phyloP scores from a whole-genome alignment of 2,329 filamentous ascomycete species.

The Penicillium psychrosexuale region DNA sequence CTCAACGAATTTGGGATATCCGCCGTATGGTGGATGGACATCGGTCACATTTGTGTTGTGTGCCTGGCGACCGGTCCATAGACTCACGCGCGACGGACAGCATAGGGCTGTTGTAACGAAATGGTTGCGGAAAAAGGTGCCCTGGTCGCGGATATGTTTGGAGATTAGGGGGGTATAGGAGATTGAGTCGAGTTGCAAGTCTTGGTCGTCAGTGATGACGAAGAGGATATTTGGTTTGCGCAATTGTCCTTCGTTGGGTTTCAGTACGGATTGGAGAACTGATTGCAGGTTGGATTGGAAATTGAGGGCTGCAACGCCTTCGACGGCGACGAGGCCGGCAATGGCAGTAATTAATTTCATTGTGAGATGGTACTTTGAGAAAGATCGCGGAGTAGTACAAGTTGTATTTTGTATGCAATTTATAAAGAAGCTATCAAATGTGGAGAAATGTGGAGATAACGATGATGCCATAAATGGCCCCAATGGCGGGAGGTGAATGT shows the following conservation, averaged over 20 bases:
- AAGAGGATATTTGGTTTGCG: conserved; percentile 59
- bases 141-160: conserved; percentile 56
- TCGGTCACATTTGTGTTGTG: conserved; percentile 71
- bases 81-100: conserved; percentile 63
- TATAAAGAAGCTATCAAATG: too few species aligned
- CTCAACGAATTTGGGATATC: conserved; percentile 52
- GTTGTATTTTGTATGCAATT: too few species aligned
- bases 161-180: conserved; percentile 59
- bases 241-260: conserved; percentile 1
- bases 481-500: too few species aligned
- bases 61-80: conserved; percentile 64
- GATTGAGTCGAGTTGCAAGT: conserved; percentile 59
- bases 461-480: too few species aligned
- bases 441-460: too few species aligned
- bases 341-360: conserved; percentile 22
- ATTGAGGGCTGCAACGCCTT: conserved; percentile 8
- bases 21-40: conserved; percentile 51
- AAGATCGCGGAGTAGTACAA: not conserved
- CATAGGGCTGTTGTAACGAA: conserved; percentile 66
- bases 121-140: conserved; percentile 60
- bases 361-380: not conserved
- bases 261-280: conserved; percentile 12
- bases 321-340: conserved; percentile 15
- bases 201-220: conserved; percentile 67
- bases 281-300: conserved; percentile 12